A percentile compares a stretch with the other conserved stretches of the same genome.
Conservation (phyloP, 371 early-diverging fungal species). For the Umbelopsis sp. region DNA sequence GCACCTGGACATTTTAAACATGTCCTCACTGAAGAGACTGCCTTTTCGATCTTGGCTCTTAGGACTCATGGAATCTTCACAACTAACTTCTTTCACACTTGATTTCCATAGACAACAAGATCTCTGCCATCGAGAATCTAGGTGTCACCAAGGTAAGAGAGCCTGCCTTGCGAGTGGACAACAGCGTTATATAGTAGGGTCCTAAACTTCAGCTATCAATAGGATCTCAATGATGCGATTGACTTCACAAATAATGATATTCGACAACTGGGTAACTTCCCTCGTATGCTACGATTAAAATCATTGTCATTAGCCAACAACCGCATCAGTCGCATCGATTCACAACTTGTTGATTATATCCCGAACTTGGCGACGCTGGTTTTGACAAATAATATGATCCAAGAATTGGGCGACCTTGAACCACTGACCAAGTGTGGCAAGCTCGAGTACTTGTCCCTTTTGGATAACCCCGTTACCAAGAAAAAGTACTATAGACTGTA, state of each 20-base stretch:
- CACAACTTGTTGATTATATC: slow-evolving; percentile 59
- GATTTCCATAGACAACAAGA: slow-evolving; percentile 70
- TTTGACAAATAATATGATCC: slow-evolving; percentile 83
- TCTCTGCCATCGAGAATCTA: slow-evolving; percentile 92
- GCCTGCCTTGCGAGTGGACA: too few species aligned
- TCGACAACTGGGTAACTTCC: slow-evolving; percentile 85
- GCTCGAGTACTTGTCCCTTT: slow-evolving; percentile 70
- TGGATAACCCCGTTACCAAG: slow-evolving; percentile 88
- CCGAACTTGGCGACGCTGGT: slow-evolving; percentile 83
- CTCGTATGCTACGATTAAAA: slow-evolving; percentile 79
- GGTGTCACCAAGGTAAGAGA: slow-evolving; percentile 83
- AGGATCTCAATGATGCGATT: slow-evolving; percentile 92
- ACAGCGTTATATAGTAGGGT: neutral
- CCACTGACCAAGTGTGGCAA: slow-evolving; percentile 58
- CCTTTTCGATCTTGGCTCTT: neutral
- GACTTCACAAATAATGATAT: slow-evolving; percentile 95
- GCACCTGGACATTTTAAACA: neutral
- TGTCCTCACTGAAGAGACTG: too few species aligned
- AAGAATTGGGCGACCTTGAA: slow-evolving; percentile 85
- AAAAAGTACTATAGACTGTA: slow-evolving; percentile 82
- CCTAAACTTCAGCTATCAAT: neutral
- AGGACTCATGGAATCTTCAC: neutral
- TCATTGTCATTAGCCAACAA: slow-evolving; percentile 83
- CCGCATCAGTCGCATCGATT: slow-evolving; percentile 80
- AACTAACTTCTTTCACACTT: neutral